phyloP scores from a whole-genome alignment of 371 early-diverging fungal species.

The Syncephalastrum monosporum region DNA sequence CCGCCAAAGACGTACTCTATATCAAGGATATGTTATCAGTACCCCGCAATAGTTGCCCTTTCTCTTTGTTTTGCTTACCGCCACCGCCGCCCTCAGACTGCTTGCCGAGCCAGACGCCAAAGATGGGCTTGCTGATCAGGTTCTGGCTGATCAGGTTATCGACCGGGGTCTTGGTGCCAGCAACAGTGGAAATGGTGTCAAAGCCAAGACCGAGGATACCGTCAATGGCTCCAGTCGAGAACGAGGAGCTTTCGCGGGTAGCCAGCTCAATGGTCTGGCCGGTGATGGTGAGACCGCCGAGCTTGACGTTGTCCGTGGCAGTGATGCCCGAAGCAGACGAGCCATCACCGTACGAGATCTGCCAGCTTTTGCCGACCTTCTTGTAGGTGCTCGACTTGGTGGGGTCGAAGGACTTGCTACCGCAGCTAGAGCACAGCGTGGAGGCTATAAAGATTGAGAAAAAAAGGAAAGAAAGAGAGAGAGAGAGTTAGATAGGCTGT shows the following conservation, averaged over 20 bases:
- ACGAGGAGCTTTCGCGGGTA: constrained; percentile 24
- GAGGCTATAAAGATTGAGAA: constrained; percentile 1
- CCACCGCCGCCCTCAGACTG: constrained; percentile 45
- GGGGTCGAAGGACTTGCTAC: constrained; percentile 7
- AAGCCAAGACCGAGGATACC: constrained; percentile 46
- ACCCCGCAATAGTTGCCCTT: too few relatives aligned
- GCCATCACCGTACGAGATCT: constrained; percentile 44
- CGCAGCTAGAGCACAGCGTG: constrained; percentile 5
- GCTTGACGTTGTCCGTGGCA: constrained; percentile 36
- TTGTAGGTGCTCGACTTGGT: constrained; percentile 20
- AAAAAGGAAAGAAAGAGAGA: constrained; percentile 2
- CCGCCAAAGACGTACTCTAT: constrained; percentile 27
- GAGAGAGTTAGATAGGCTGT: constrained; percentile 11
- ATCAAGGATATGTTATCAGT: background rate
- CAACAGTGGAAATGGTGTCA: constrained; percentile 32
- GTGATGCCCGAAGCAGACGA: constrained; percentile 33
- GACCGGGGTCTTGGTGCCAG: constrained; percentile 35
- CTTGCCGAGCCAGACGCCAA: constrained; percentile 46
- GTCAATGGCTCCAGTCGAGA: constrained; percentile 36
- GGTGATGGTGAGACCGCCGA: constrained; percentile 40
- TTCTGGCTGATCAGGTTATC: constrained; percentile 44
- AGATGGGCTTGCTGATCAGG: constrained; percentile 34
- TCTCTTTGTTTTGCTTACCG: constrained; percentile 13
- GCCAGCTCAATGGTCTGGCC: constrained; percentile 40
- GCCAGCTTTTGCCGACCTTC: constrained; percentile 30